Evolutionary conservation across 306 rosid species (phyloP).

Genomic region (Cicer bijugum): DNA sequence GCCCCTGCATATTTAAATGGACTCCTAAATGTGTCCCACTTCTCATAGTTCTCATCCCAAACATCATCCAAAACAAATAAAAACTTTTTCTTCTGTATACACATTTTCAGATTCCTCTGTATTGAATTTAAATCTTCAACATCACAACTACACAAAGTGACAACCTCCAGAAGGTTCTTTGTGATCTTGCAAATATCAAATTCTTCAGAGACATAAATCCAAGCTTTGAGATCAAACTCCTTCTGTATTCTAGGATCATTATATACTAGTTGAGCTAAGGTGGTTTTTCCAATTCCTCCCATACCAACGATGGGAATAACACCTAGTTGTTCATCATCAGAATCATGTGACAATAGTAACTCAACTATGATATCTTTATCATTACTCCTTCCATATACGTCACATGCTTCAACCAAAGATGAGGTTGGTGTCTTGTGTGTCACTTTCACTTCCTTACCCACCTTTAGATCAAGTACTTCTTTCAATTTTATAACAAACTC

Average conservation of each 20-base stretch:
- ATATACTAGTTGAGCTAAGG: conserved; percentile 54
- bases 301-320: conserved; percentile 56
- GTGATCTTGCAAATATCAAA: conserved; percentile 51
- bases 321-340: conserved; percentile 28
- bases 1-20: conserved; percentile 49
- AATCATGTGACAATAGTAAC: conserved; percentile 33
- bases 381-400: conserved; percentile 53
- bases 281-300: conserved; percentile 58
- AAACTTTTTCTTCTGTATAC: conserved; percentile 40
- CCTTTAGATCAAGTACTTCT: conserved; percentile 40
- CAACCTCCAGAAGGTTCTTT: conserved; percentile 47
- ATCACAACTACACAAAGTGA: conserved; percentile 26
- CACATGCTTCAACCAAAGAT: conserved; percentile 40
- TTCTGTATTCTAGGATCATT: conserved; percentile 48
- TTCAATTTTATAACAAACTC: conserved; percentile 47
- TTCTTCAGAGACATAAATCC: conserved; percentile 57
- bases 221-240: conserved; percentile 53
- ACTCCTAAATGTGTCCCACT: conserved; percentile 47
- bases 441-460: conserved; percentile 18
- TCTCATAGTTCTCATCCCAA: conserved; percentile 54
- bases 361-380: conserved; percentile 44
- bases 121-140: conserved; percentile 46
- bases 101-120: conserved; percentile 39
- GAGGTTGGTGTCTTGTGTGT: conserved; percentile 41
- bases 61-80: conserved; percentile 59